Evolutionary conservation across 2,329 filamentous ascomycete genomes (phyloP), one percentile per base, ranked within the genome.

Genomic region (Colletotrichum melonis): DNA sequence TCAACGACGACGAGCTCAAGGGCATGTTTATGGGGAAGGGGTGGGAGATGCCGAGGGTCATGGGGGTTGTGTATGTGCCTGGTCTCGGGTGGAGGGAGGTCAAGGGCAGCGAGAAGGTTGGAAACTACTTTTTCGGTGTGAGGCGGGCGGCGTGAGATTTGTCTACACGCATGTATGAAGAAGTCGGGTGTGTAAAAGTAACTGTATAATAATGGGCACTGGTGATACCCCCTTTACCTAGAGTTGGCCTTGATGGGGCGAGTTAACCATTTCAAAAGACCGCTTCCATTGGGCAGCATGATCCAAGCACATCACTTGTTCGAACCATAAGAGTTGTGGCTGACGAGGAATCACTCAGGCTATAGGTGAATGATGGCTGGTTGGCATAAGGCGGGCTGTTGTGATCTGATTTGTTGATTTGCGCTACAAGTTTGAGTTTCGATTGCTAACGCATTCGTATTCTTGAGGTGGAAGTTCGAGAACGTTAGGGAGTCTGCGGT

Each of bases 71-170:
- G 60, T 99, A 98, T 85, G 88, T 98, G 67, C 97, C 97, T 0
- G 95, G 94, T 0, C 70, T 98, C 57, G 97, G 97, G 3, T 98
- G 97, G 97, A 95, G 89, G 84, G 90, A 94, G 81, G 92, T 98
- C 5, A 82, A 84, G 28, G 94, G 94, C 3, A 93, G 95, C 78
- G 96, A 98, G 85, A 91, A 90, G 79, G 91, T 94, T 79, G 96
- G 96, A 11, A 99, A 99, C 82, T 99, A 98, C 84, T 98, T 99
- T 83, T 97, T 98, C 82, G 97, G 90, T 9, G 92, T 98, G 56
- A 90, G 92, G 83, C 84, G 83, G 76, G 79, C 63, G 60, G 70
- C 35, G 78, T 35, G 75, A 77, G 54, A 16, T 19, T 8, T 42
- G 35, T 42, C 16, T 19, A 8, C 6, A 7, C 16, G 38, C 16